Percentiles rank a stretch among this genome's conserved stretches.
Evolutionary conservation across 108 stramenopile species (phyloP).

Genomic region (Cyclotella sp.): DNA sequence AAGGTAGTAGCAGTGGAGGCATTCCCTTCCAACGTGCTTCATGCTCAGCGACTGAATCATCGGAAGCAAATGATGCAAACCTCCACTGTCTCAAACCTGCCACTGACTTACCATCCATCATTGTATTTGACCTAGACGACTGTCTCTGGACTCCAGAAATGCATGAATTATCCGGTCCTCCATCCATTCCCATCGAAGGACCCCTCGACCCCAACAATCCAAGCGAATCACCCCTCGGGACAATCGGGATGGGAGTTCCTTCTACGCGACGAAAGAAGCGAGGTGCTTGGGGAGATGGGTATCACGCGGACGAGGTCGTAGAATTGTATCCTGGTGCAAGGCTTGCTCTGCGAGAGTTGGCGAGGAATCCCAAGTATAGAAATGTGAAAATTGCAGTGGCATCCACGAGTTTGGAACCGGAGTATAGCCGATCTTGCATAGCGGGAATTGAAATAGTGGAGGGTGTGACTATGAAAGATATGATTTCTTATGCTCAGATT

Average conservation of each 20-base stretch:
- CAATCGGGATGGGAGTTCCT: slow-evolving; percentile 37
- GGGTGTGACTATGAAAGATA: slow-evolving; percentile 54
- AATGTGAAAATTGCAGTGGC: slow-evolving; percentile 57
- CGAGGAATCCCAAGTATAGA: slow-evolving; percentile 55
- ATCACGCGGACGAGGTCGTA: slow-evolving; percentile 35
- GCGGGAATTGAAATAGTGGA: slow-evolving; percentile 65
- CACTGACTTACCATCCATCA: slow-evolving; percentile 58
- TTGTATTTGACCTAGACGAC: slow-evolving; percentile 80
- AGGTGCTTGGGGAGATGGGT: slow-evolving; percentile 30
- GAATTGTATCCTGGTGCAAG: slow-evolving; percentile 57
- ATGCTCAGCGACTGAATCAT: not conserved
- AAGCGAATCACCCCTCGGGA: slow-evolving; percentile 38
- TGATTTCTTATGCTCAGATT: slow-evolving; percentile 62
- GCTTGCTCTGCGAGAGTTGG: slow-evolving; percentile 53
- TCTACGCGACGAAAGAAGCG: slow-evolving; percentile 10
- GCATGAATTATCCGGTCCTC: slow-evolving; percentile 65
- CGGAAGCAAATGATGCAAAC: not conserved
- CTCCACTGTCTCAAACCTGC: not conserved
- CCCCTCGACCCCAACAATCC: slow-evolving; percentile 48
- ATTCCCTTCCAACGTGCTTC: not conserved
- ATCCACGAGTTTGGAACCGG: slow-evolving; percentile 66
- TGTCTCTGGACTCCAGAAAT: slow-evolving; percentile 81
- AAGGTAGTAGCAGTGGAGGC: not conserved
- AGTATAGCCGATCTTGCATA: slow-evolving; percentile 63
- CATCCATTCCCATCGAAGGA: slow-evolving; percentile 64